Evolutionary conservation across 148 eudicot species (phyloP).

Genomic region (Diospyros lotus): DNA sequence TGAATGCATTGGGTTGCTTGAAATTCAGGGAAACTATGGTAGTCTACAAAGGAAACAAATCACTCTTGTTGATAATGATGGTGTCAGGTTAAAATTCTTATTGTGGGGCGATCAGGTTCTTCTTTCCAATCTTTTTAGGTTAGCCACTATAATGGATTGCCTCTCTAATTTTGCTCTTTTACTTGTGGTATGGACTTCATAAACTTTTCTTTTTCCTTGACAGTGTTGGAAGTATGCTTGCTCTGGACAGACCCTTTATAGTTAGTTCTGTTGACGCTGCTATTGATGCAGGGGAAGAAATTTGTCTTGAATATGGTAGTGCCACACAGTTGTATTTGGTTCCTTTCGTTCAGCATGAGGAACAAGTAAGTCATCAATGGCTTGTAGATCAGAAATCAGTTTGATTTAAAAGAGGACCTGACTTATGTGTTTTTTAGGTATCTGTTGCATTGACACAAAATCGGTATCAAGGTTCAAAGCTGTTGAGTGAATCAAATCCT

Average conservation of each 20-base stretch:
- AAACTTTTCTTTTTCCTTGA: conserved; percentile 10
- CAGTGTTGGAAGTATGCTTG: conserved; percentile 96
- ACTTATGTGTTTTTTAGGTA: conserved; percentile 45
- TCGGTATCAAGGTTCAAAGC: conserved; percentile 63
- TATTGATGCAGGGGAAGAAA: conserved; percentile 32
- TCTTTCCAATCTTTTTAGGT: conserved; percentile 81
- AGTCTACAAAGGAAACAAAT: conserved; percentile 66
- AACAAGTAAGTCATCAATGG: conserved; percentile 50
- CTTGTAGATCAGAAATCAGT: background rate
- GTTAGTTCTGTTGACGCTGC: conserved; percentile 42
- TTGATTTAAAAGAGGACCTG: conserved; percentile 6
- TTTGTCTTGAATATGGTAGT: conserved; percentile 94
- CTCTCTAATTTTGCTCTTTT: conserved; percentile 6
- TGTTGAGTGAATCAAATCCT: conserved; percentile 38
- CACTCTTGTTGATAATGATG: conserved; percentile 71
- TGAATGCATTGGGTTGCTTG: conserved; percentile 65
- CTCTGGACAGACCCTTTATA: conserved; percentile 78
- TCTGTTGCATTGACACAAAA: conserved; percentile 68
- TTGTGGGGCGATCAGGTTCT: conserved; percentile 94
- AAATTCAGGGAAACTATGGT: conserved; percentile 53
- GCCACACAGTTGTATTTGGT: conserved; percentile 84
- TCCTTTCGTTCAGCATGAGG: conserved; percentile 74
- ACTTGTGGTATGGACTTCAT: conserved; percentile 5
- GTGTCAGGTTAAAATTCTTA: conserved; percentile 48
- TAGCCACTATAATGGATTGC: conserved; percentile 17